These are phyloP conservation scores for Vigna nakashimae DNA, from an alignment of 306 rosid species.

Conservation along the genomic window DNA sequence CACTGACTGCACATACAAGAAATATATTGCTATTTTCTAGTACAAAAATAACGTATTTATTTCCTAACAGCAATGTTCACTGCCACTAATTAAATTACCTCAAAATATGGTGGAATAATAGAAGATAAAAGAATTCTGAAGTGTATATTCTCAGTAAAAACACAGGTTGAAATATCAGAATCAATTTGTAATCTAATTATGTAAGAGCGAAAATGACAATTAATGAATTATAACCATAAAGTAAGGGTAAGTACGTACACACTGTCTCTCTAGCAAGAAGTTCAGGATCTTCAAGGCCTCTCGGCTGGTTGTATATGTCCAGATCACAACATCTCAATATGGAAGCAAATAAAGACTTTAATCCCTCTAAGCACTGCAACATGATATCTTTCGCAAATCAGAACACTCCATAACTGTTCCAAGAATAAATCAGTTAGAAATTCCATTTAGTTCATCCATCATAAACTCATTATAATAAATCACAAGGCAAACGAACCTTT, in stretches of 20 bases:
- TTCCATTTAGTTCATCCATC: slow-evolving; percentile 24
- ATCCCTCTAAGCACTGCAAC: slow-evolving; percentile 85
- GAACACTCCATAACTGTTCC: slow-evolving; percentile 75
- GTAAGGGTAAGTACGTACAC: slow-evolving; percentile 62
- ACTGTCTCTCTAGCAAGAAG: slow-evolving; percentile 92
- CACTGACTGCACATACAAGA: slow-evolving; percentile 75
- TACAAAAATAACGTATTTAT: neutral
- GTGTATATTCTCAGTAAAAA: slow-evolving; percentile 6
- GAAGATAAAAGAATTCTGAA: slow-evolving; percentile 22
- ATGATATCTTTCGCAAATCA: slow-evolving; percentile 75
- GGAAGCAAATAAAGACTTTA: slow-evolving; percentile 68
- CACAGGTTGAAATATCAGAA: slow-evolving; percentile 17
- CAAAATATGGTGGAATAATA: slow-evolving; percentile 14
- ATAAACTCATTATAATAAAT: slow-evolving; percentile 28
- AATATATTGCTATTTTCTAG: slow-evolving; percentile 17
- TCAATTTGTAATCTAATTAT: slow-evolving; percentile 2
- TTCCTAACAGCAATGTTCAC: neutral
- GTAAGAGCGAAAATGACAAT: neutral
- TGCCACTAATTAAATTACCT: neutral
- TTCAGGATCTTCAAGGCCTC: slow-evolving; percentile 92
- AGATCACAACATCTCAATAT: slow-evolving; percentile 76
- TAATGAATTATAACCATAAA: slow-evolving; percentile 8
- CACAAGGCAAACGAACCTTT: slow-evolving; percentile 54
- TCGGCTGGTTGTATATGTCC: slow-evolving; percentile 74
- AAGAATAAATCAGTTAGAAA: slow-evolving; percentile 45